phyloP scores from a whole-genome alignment of 2,329 filamentous ascomycete species.

The Cladosporium sphaerospermum region DNA sequence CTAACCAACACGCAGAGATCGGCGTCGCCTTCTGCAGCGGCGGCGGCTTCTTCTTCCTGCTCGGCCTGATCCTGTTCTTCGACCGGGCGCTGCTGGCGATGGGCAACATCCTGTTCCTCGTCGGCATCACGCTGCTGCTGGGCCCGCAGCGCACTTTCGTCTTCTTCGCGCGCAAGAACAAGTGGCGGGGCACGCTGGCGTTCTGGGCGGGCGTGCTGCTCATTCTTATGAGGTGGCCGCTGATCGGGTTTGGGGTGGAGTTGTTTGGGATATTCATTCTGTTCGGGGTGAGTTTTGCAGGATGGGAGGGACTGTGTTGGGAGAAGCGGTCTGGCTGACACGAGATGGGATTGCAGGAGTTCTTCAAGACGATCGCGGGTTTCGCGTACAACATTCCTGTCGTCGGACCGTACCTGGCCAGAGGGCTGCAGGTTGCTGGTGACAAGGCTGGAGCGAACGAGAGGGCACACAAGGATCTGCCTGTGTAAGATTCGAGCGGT shows the following conservation, averaged over 20 bases:
- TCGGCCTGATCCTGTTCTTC: conserved; percentile 94
- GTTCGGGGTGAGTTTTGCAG: conserved; percentile 55
- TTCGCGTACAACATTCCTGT: conserved; percentile 82
- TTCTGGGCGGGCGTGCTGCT: conserved; percentile 78
- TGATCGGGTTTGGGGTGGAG: conserved; percentile 86
- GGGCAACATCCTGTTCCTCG: conserved; percentile 98
- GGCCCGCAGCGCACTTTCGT: conserved; percentile 81
- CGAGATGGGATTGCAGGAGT: background rate
- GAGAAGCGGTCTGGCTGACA: conserved; percentile 6
- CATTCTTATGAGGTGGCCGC: conserved; percentile 83
- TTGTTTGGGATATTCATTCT: conserved; percentile 87
- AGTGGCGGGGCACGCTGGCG: conserved; percentile 82
- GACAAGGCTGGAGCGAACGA: conserved; percentile 60
- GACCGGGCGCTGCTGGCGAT: conserved; percentile 96
- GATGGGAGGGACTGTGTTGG: background rate
- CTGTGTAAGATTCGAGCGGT: conserved; percentile 47
- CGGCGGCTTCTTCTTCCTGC: conserved; percentile 89
- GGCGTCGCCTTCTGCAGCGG: conserved; percentile 97
- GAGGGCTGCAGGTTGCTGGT: conserved; percentile 63
- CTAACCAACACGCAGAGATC: conserved; percentile 58
- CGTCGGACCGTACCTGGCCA: conserved; percentile 77
- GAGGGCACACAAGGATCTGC: conserved; percentile 68
- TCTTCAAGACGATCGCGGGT: conserved; percentile 63
- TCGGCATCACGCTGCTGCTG: conserved; percentile 93
- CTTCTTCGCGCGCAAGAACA: conserved; percentile 93